Percentiles rank a stretch among this genome's conserved stretches.
These are phyloP conservation scores for Cryptomeria japonica DNA, from an alignment of 75 land plant species.

Conservation along the genomic window DNA sequence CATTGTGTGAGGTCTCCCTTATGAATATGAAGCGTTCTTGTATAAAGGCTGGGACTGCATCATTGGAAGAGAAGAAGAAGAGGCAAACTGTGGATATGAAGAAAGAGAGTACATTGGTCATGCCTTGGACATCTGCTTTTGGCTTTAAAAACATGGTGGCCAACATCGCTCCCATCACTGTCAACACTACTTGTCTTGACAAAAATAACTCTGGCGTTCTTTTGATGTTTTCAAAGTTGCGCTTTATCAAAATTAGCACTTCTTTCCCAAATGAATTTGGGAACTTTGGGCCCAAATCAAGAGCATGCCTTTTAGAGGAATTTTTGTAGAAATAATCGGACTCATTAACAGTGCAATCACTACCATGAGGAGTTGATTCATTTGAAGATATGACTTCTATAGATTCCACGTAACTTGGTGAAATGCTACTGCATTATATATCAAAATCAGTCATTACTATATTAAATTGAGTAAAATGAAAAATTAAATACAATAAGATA, in stretches of 20 bases:
- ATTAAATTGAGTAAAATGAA: too few species aligned
- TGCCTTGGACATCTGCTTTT: slow-evolving; percentile 41
- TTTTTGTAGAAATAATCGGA: slow-evolving; percentile 31
- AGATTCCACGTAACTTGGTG: slow-evolving; percentile 21
- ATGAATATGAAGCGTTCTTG: slow-evolving; percentile 78
- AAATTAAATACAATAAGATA: too few species aligned
- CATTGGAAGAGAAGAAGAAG: slow-evolving; percentile 74
- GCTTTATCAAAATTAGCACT: slow-evolving; percentile 44
- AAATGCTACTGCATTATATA: not conserved
- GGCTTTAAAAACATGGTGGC: slow-evolving; percentile 68
- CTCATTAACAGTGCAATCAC: slow-evolving; percentile 37
- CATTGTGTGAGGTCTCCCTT: slow-evolving; percentile 72
- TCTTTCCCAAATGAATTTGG: slow-evolving; percentile 53
- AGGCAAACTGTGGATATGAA: slow-evolving; percentile 71
- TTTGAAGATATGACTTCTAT: slow-evolving; percentile 23
- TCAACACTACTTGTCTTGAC: slow-evolving; percentile 55
- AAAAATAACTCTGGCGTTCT: slow-evolving; percentile 82
- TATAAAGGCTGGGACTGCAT: slow-evolving; percentile 79
- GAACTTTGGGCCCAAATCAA: slow-evolving; percentile 38
- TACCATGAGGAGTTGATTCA: slow-evolving; percentile 45
- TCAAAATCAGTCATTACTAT: not conserved
- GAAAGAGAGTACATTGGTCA: slow-evolving; percentile 61
- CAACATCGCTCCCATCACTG: slow-evolving; percentile 63
- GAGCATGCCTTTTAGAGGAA: not conserved
- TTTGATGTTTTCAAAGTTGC: slow-evolving; percentile 63